Conservation (phyloP, 805 yeast species). For the Diddensiella caesifluorescens region DNA sequence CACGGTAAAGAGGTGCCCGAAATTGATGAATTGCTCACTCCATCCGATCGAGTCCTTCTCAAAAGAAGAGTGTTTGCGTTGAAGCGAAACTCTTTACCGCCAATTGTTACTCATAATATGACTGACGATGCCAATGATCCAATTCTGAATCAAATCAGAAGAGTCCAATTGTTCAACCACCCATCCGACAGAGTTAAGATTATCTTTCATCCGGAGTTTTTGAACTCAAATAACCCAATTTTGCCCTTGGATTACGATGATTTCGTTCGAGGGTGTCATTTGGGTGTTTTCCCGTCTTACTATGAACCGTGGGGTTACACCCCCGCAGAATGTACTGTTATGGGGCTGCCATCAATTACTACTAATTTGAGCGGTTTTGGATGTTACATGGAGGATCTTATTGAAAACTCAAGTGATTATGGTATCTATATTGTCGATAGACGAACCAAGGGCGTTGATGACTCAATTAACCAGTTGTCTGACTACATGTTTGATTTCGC, state of each 20-base stretch:
- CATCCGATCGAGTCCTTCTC: conserved; percentile 81
- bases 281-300: conserved; percentile 97
- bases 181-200: conserved; percentile 90
- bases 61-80: conserved; percentile 91
- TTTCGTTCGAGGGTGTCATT: conserved; percentile 94
- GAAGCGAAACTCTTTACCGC: conserved; percentile 84
- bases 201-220: conserved; percentile 95
- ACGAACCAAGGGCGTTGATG: conserved; percentile 86
- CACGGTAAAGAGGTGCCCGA: conserved; percentile 63
- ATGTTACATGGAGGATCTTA: conserved; percentile 96
- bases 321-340: conserved; percentile 98
- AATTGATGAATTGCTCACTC: conserved; percentile 77
- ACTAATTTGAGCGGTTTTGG: conserved; percentile 96
- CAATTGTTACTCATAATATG: conserved; percentile 97
- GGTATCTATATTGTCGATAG: conserved; percentile 97
- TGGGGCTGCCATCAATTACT: conserved; percentile 98
- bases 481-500: conserved; percentile 87
- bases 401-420: conserved; percentile 89
- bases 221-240: conserved; percentile 91
- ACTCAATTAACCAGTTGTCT: conserved; percentile 83
- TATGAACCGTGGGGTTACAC: conserved; percentile 99
- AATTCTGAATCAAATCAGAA: conserved; percentile 81
- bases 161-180: conserved; percentile 84
- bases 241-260: conserved; percentile 93
- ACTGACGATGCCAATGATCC: conserved; percentile 88